Percentiles rank a stretch among this genome's conserved stretches.
Conservation (phyloP, 352 stramenopile species). For the Phytophthora idaei region DNA sequence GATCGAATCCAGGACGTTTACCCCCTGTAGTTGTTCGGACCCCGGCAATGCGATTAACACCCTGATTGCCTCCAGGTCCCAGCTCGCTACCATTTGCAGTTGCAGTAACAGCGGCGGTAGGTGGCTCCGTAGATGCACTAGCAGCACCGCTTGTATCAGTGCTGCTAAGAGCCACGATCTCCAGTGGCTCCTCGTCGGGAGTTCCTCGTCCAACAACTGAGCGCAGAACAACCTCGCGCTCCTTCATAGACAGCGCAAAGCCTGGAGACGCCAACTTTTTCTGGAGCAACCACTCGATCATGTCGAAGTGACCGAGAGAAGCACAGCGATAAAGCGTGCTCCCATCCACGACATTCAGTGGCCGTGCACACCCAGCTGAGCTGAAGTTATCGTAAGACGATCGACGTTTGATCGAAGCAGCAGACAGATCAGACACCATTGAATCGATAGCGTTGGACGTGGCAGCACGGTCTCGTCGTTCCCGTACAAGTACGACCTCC, state of each 20-base stretch:
- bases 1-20: constrained; percentile 22
- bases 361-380: constrained; percentile 14
- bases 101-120: constrained; percentile 18
- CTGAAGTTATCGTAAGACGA: constrained; percentile 25
- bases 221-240: constrained; percentile 33
- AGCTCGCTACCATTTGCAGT: constrained; percentile 17
- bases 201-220: constrained; percentile 28
- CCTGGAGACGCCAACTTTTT: constrained; percentile 16
- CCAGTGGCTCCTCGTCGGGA: constrained; percentile 21
- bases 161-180: constrained; percentile 4
- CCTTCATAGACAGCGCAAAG: constrained; percentile 33
- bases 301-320: constrained; percentile 18
- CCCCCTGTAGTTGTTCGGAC: constrained; percentile 5
- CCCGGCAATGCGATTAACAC: constrained; percentile 9
- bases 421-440: constrained; percentile 13
- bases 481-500: constrained; percentile 8
- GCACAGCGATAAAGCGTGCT: constrained; percentile 34
- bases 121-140: not conserved
- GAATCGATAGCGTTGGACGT: constrained; percentile 28
- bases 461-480: constrained; percentile 20
- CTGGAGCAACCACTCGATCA: constrained; percentile 44
- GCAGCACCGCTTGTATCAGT: not conserved
- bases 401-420: constrained; percentile 20
- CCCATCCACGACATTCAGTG: constrained; percentile 31
- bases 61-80: not conserved